Evolutionary conservation across 331 rosid genomes (phyloP).

Genomic region (Pyrus hybrid): DNA sequence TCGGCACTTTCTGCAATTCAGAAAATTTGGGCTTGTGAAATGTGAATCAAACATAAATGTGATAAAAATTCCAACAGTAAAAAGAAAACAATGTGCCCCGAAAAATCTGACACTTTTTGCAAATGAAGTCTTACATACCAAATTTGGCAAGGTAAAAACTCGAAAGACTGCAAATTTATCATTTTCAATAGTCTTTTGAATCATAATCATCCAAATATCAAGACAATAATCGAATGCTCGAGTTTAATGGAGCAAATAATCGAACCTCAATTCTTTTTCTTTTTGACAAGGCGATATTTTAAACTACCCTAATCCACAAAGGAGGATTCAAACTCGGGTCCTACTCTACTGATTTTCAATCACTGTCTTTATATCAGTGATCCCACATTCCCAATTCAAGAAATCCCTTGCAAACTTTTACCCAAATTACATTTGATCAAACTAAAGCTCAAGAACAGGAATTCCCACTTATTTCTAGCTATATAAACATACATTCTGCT

Average conservation of each 20-base stretch:
- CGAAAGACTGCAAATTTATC: neutral
- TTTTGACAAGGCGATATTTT: neutral
- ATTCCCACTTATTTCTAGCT: neutral
- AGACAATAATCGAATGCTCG: neutral
- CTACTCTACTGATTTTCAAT: no score
- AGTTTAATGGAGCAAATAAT: neutral
- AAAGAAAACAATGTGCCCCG: neutral
- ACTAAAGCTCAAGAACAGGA: neutral
- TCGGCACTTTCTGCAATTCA: constrained; percentile 22
- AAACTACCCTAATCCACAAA: neutral
- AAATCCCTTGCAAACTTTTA: neutral
- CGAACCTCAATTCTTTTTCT: neutral
- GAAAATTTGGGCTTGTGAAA: neutral
- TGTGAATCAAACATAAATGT: neutral
- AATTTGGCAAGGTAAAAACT: neutral
- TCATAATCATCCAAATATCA: neutral
- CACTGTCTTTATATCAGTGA: neutral
- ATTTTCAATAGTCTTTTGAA: neutral
- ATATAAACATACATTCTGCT: neutral
- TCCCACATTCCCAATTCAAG: neutral
- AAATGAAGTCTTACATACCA: neutral
- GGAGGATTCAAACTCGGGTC: neutral
- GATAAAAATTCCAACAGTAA: neutral
- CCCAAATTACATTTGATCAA: neutral
- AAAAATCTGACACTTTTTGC: neutral